These are phyloP conservation scores for Trichoderma sp. DNA, from an alignment of 2,329 filamentous ascomycete genomes.

Conservation along the genomic window DNA sequence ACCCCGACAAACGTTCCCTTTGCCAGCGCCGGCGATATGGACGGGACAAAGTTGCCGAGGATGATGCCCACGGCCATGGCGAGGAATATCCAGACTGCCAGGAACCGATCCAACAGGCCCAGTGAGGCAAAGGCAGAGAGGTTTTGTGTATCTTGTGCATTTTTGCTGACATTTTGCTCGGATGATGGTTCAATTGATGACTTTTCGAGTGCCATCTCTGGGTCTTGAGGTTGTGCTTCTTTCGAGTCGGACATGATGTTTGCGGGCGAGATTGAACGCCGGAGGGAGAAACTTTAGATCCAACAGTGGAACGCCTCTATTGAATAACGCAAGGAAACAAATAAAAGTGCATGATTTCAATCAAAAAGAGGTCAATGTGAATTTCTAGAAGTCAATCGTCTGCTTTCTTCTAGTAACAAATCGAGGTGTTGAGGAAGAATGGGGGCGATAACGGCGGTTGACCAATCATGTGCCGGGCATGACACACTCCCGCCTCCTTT, in stretches of 20 bases:
- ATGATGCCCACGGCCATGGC: slow-evolving; percentile 77
- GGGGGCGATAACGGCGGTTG: not conserved
- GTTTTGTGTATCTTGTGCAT: not conserved
- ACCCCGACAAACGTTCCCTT: slow-evolving; percentile 72
- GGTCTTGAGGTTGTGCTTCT: not conserved
- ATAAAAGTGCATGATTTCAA: too few species aligned
- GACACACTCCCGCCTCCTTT: slow-evolving; percentile 26
- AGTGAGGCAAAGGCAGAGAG: slow-evolving; percentile 56
- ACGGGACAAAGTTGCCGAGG: slow-evolving; percentile 72
- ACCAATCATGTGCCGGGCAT: slow-evolving; percentile 23
- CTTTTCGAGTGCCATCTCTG: not conserved
- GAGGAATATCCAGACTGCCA: slow-evolving; percentile 74
- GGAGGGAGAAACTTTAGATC: too few species aligned
- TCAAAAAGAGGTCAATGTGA: not conserved
- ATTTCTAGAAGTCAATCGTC: not conserved
- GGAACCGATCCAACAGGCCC: slow-evolving; percentile 62
- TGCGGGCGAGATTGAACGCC: not conserved
- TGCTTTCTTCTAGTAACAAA: not conserved
- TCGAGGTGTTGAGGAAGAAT: not conserved
- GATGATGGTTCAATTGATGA: not conserved
- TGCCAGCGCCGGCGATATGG: slow-evolving; percentile 63
- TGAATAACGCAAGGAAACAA: too few species aligned
- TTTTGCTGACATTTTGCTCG: not conserved
- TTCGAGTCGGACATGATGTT: not conserved
- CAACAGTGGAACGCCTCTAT: too few species aligned